These are phyloP conservation scores for Penicillium lividum DNA, from an alignment of 495 filamentous ascomycete species.

Conservation along the genomic window DNA sequence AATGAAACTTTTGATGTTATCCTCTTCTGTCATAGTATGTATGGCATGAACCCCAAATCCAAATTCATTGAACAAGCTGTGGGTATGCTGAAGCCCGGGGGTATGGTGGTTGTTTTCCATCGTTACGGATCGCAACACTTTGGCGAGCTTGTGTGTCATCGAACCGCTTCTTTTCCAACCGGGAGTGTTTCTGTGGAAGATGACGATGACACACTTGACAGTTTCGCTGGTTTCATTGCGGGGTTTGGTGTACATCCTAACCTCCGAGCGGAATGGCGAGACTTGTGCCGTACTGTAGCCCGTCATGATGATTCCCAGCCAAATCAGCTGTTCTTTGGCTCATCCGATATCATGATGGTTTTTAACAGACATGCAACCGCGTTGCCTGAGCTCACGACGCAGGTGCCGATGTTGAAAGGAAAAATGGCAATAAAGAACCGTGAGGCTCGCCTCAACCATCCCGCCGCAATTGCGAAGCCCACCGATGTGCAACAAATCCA, in stretches of 20 bases:
- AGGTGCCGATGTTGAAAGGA: slow-evolving; percentile 46
- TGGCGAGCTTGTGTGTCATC: slow-evolving; percentile 54
- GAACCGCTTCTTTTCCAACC: slow-evolving; percentile 51
- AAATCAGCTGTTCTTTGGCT: slow-evolving; percentile 52
- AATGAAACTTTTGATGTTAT: slow-evolving; percentile 49
- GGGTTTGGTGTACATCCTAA: slow-evolving; percentile 46
- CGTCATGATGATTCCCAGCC: slow-evolving; percentile 41
- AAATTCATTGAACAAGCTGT: slow-evolving; percentile 51
- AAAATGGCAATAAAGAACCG: slow-evolving; percentile 50
- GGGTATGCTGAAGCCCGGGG: slow-evolving; percentile 52
- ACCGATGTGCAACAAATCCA: slow-evolving; percentile 54
- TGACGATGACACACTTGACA: slow-evolving; percentile 51
- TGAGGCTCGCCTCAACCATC: slow-evolving; percentile 48
- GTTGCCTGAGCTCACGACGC: slow-evolving; percentile 48
- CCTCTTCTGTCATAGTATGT: slow-evolving; percentile 66
- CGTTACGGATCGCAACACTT: slow-evolving; percentile 45
- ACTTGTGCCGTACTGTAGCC: slow-evolving; percentile 53
- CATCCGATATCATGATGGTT: slow-evolving; percentile 52
- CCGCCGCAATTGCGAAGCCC: slow-evolving; percentile 50
- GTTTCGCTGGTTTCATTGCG: slow-evolving; percentile 55
- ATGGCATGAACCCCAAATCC: slow-evolving; percentile 56
- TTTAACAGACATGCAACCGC: slow-evolving; percentile 52
- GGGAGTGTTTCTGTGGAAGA: slow-evolving; percentile 49
- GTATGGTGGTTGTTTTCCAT: slow-evolving; percentile 59
- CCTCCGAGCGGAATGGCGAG: slow-evolving; percentile 48